A percentile compares a stretch with the other conserved stretches of the same genome.
Evolutionary conservation across 1,284 basidiomycete species (phyloP).

Genomic region (Cryptococcus jaspeensis): DNA sequence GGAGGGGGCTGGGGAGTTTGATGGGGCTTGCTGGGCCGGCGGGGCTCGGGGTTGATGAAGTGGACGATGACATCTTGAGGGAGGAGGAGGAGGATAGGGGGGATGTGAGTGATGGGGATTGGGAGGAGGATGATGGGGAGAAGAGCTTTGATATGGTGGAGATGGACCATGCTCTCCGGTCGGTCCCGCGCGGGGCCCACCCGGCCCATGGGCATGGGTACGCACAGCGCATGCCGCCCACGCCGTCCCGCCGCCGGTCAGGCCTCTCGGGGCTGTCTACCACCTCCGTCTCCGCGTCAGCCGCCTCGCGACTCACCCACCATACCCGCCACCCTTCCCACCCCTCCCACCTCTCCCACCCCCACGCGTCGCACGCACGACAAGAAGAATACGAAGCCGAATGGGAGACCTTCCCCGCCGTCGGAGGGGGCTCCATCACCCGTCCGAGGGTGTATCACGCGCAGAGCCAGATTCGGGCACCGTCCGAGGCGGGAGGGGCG

Average conservation of each 20-base stretch:
- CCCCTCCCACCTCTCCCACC: too few species aligned
- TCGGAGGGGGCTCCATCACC: slow-evolving; percentile 72
- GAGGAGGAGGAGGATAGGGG: slow-evolving; percentile 39
- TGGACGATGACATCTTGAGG: slow-evolving; percentile 59
- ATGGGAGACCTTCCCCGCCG: slow-evolving; percentile 63
- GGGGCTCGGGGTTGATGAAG: slow-evolving; percentile 51
- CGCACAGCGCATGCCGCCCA: too few species aligned
- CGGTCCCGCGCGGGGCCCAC: slow-evolving; percentile 1
- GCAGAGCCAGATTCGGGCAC: slow-evolving; percentile 62
- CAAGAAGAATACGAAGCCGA: slow-evolving; percentile 30
- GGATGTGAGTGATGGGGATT: slow-evolving; percentile 32
- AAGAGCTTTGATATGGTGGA: slow-evolving; percentile 31
- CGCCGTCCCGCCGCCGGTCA: too few species aligned
- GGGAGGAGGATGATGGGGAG: slow-evolving; percentile 27
- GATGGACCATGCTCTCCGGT: slow-evolving; percentile 25
- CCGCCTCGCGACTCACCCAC: too few species aligned
- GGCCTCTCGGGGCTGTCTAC: too few species aligned
- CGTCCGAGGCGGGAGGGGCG: slow-evolving; percentile 47
- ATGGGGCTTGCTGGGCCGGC: slow-evolving; percentile 29
- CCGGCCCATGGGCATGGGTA: too few species aligned
- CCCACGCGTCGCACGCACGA: too few species aligned
- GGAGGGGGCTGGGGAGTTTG: slow-evolving; percentile 50
- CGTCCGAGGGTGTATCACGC: slow-evolving; percentile 72
- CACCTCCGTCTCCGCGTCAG: too few species aligned
- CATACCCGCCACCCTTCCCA: neutral